Base-by-base conservation (phyloP, 306 rosid species). In the Cicer arietinum region DNA sequence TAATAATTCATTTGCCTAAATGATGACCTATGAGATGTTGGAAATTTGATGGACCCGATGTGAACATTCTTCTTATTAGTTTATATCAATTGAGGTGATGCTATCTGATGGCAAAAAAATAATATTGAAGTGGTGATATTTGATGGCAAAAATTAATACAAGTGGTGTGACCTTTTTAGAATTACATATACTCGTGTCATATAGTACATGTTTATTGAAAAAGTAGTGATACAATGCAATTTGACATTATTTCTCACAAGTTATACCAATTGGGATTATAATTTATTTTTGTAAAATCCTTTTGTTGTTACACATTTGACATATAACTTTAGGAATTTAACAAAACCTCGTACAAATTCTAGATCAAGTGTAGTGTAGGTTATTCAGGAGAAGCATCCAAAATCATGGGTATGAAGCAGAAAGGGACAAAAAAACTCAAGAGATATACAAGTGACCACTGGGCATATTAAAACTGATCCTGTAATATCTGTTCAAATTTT, bases 41-140 rank as follows among this genome's bases (percentile, higher is more conserved):
- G 47, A 74, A 74, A 74, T 47, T 14, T 35, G 41, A 35, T 61
- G 70, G 59, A 60, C 47, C 10, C 13, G 11, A 42, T 48, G 48
- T 58, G 1, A 56, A 46, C 75, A 46, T 58, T n/a, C 37, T 58
- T 67, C 74, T 51, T n/a, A 37, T 69, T 77, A 46, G 18, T 76
- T 69, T 77, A 78, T 50, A 7, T 4, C 35, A n/a, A 60, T 71
- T 62, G 8, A 62, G 42, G 37, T 61, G 67, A 25, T 52, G 1
- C 39, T 60, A 25, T 40, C 1, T 62, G 59, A 25, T 62, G 11
- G 42, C 77, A 61, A 14, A 70, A 70, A 44, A 41, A 60, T 20
- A 25, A 25, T 13, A 50, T 71, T 62, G 12, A 62, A 51, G 37
- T 61, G 67, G 14, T 52, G 1, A 47, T 60, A 25, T 40, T 1